Base-by-base conservation (phyloP, 176 grass and related monocot genomes). In the Avena atlantica region DNA sequence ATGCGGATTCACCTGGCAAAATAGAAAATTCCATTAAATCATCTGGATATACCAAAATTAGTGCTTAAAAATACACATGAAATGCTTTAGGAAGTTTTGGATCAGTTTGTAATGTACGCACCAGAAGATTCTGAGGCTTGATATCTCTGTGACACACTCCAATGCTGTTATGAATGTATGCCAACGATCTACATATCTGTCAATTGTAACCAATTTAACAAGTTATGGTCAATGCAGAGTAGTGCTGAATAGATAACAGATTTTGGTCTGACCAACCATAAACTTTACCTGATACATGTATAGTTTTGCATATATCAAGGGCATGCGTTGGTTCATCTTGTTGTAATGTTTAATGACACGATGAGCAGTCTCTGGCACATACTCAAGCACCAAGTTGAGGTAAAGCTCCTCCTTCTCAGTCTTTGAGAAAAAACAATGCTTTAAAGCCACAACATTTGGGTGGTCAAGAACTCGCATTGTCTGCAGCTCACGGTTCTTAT, bases 141-240 rank as follows among this genome's bases (percentile, higher is more conserved):
- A 98, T 98, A 56, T 98, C 96, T 64, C 96, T 93, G 86, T 98
- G 96, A 78, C 96, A 98, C 19, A 98, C 93, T 77, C 93, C 96
- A 74, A 95, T 93, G 81, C 77, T 80, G 66, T 89, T 83, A 81
- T 98, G 96, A 72, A 98, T 92, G 52, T 93, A 95, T 20, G 96
- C 87, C 83, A 98, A 81, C 40, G 93, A 88, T 84, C 96, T 97
- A 74, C 90, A 97, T 51, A 97, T 97, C 95, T 97, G 92, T 83
- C 8, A 92, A 85, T 86, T 36, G 75, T 63, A 86, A 86, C 53
- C 68, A 23, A 56, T 68, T 84, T 79, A 42, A 76, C 4, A 36
- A 12, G 51, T 61, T 52, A 81, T 2, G 21, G 11, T 29, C 40
- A 76, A 17, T 24, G 44, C 6, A 56, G 29, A 11, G 14, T 31